Evolutionary conservation across 441 rosid genomes (phyloP).

Genomic region (Erysimum cheiri): DNA sequence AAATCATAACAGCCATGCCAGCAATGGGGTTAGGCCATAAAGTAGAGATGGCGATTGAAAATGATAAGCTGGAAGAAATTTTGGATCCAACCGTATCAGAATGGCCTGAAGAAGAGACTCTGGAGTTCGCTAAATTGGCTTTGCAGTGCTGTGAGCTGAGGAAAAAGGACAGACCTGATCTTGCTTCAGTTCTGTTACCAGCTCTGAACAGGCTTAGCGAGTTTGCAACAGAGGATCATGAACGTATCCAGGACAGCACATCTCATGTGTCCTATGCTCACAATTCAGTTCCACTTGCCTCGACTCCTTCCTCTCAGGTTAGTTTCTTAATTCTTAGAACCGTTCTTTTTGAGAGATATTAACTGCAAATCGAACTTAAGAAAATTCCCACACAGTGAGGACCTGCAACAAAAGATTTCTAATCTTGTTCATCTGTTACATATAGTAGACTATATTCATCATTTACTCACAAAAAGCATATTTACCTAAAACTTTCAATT

Average conservation of each 20-base stretch:
- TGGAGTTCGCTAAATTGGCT: slow-evolving; percentile 66
- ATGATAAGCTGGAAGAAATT: slow-evolving; percentile 51
- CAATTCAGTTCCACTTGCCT: slow-evolving; percentile 17
- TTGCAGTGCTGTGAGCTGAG: slow-evolving; percentile 76
- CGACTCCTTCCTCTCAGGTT: slow-evolving; percentile 37
- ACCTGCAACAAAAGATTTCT: background rate
- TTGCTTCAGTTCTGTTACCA: slow-evolving; percentile 64
- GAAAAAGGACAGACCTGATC: slow-evolving; percentile 84
- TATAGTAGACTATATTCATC: background rate
- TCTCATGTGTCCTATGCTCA: slow-evolving; percentile 5
- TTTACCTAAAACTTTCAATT: background rate
- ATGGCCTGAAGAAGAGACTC: slow-evolving; percentile 78
- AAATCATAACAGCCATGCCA: slow-evolving; percentile 67
- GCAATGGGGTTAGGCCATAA: slow-evolving; percentile 70
- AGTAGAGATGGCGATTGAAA: slow-evolving; percentile 59
- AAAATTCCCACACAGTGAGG: background rate
- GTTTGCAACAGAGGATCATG: slow-evolving; percentile 45
- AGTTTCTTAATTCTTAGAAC: slow-evolving; percentile 33
- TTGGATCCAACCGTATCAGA: slow-evolving; percentile 67
- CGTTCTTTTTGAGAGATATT: background rate
- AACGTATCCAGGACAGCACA: slow-evolving; percentile 22
- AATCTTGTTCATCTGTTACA: background rate
- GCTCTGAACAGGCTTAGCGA: slow-evolving; percentile 58
- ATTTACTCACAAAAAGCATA: background rate
- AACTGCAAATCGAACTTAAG: slow-evolving; percentile 1